Evolutionary conservation across 441 rosid species (phyloP).

Genomic region (Mallotus repandus): DNA sequence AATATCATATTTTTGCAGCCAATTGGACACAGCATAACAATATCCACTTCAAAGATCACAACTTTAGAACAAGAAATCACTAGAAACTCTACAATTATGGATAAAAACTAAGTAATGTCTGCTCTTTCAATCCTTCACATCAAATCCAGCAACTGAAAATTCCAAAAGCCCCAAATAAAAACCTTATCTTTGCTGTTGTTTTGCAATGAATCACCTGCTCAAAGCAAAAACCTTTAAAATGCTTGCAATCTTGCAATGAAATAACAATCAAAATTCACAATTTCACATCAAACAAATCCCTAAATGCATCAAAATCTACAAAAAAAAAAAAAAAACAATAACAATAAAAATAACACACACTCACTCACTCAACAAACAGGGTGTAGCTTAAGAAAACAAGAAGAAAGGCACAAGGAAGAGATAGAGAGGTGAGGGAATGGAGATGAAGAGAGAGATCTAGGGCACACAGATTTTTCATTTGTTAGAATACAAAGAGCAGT

Average conservation of each 20-base stretch:
- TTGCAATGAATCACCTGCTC: not conserved
- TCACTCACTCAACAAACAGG: constrained; percentile 15
- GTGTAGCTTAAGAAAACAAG: constrained; percentile 12
- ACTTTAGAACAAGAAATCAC: constrained; percentile 9
- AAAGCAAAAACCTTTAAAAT: constrained; percentile 6
- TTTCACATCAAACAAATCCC: constrained; percentile 13
- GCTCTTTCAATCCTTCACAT: constrained; percentile 10
- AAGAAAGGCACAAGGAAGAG: not conserved
- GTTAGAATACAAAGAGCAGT: constrained; percentile 11
- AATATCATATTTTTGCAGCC: constrained; percentile 11
- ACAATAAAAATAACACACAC: not conserved
- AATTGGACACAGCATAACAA: constrained; percentile 15
- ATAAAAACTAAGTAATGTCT: constrained; percentile 14
- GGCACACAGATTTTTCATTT: constrained; percentile 26
- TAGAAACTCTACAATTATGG: constrained; percentile 14
- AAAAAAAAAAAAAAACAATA: not conserved
- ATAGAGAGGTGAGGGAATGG: constrained; percentile 13
- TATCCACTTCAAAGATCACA: constrained; percentile 14
- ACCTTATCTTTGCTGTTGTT: not conserved
- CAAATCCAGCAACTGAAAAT: constrained; percentile 13
- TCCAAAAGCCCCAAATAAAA: constrained; percentile 9
- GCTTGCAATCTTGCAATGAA: not conserved
- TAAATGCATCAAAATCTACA: not conserved
- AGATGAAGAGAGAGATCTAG: constrained; percentile 36
- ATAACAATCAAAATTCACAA: constrained; percentile 3